Base-by-base conservation (phyloP, 23 red algal species). In the Cyanidiococcus yangmingshanensis region DNA sequence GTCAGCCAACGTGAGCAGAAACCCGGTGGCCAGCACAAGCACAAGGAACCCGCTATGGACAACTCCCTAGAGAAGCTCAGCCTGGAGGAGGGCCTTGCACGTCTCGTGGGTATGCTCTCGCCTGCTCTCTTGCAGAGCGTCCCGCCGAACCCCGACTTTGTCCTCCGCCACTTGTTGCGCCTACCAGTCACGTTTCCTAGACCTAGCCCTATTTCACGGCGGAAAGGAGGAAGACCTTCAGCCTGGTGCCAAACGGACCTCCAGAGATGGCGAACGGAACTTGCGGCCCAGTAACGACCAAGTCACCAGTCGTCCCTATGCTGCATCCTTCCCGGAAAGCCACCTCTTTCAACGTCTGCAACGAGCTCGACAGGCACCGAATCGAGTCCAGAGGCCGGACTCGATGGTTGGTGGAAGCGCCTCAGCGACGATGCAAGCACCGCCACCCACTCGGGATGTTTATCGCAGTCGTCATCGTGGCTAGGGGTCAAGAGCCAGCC, bases 121-220 rank as follows among this genome's bases (percentile, higher is more conserved):
- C n/a, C 63, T 7, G 63, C 63, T 12, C 32, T 71, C 3, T 25
- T 35, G 63, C 63, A 71, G 32, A 71, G 21, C n/a, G n/a, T 29
- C n/a, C 63, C 63, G 27, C 63, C 63, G 63, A 25, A 71, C 21
- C 63, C 63, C 63, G 63, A 71, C 63, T 71, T 25, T 25, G n/a
- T 71, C 3, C 15, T 71, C n/a, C 7, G 63, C 3, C 21, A 25
- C 27, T 35, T 71, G 27, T 35, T 71, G 63, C 63, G 63, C 12
- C 32, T 71, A 35, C 63, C 63, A 71, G 21, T 29, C 16, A 25
- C n/a, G 32, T 7, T 71, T 71, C 32, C n/a, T 7, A 25, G 63
- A 71, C 27, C 32, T 71, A 3, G n/a, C 63, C 3, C 16, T 71
- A 2, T 25, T 71, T 29, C 15, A 25, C 63, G 63, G 63, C 63